phyloP scores from a whole-genome alignment of 2,329 filamentous ascomycete species.

The Trichoderma citrinoviride region DNA sequence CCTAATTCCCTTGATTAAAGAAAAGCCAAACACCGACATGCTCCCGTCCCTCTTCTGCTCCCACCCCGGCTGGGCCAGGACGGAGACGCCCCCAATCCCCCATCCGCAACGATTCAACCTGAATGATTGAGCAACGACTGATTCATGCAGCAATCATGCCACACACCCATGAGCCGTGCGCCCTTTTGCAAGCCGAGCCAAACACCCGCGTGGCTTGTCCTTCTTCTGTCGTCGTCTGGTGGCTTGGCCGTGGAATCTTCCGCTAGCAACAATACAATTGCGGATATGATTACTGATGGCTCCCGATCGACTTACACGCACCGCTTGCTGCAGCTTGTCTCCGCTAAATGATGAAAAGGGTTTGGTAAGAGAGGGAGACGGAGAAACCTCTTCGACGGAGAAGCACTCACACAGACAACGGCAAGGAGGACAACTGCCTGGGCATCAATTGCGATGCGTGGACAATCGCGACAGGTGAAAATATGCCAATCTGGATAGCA shows the following conservation, averaged over 20 bases:
- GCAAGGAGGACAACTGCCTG: background rate
- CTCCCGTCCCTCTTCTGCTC: background rate
- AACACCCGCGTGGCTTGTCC: background rate
- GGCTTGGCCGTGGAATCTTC: background rate
- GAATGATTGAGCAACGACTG: background rate
- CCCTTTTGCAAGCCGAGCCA: background rate
- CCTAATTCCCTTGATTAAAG: background rate
- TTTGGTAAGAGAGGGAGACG: background rate
- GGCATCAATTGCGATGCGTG: background rate
- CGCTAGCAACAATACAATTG: constrained; percentile 7
- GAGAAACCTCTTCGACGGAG: background rate
- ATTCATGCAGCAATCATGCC: constrained; percentile 2
- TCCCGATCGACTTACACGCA: background rate
- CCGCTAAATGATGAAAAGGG: background rate
- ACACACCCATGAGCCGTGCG: constrained; percentile 1
- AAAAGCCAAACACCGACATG: background rate
- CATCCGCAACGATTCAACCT: background rate
- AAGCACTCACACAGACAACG: background rate
- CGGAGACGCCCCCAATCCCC: background rate
- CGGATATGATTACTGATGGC: background rate
- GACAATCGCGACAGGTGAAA: background rate
- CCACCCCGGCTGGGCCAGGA: background rate
- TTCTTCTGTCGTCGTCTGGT: background rate
- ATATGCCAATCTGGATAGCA: background rate
- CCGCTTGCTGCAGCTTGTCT: background rate